Evolutionary conservation across 208 protist species (phyloP).

Genomic region (Phytomonas sp.): DNA sequence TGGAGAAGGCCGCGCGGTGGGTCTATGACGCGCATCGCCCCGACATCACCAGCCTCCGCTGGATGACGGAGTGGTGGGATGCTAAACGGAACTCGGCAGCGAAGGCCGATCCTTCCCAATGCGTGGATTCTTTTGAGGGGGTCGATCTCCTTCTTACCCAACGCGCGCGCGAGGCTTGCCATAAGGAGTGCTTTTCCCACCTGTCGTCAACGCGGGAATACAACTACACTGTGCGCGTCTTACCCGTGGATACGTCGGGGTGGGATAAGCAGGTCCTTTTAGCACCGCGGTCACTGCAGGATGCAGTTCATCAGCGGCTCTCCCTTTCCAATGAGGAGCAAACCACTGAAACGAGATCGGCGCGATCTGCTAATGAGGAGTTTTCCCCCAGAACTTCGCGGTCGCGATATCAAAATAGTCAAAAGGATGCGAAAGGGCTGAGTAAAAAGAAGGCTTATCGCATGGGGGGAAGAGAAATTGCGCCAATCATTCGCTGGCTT

Average conservation of each 20-base stretch:
- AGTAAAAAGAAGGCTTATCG: too few species aligned
- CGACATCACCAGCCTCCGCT: slow-evolving; percentile 30
- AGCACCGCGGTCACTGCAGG: slow-evolving; percentile 16
- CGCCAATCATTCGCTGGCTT: too few species aligned
- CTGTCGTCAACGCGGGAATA: slow-evolving; percentile 51
- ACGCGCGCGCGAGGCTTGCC: slow-evolving; percentile 21
- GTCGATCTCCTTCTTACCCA: slow-evolving; percentile 27
- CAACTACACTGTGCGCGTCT: slow-evolving; percentile 37
- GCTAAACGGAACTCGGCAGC: background rate
- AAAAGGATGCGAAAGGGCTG: too few species aligned
- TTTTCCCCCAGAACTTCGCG: too few species aligned
- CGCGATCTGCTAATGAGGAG: background rate
- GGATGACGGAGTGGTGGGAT: slow-evolving; percentile 9
- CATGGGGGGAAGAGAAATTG: too few species aligned
- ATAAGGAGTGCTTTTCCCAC: slow-evolving; percentile 15
- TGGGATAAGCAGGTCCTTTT: slow-evolving; percentile 55
- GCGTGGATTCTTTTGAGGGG: slow-evolving; percentile 24
- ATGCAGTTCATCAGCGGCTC: slow-evolving; percentile 30
- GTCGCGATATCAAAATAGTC: too few species aligned
- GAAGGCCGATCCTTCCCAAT: slow-evolving; percentile 18
- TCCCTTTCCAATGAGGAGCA: slow-evolving; percentile 17
- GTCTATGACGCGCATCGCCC: slow-evolving; percentile 50
- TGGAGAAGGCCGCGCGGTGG: slow-evolving; percentile 32
- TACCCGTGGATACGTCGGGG: slow-evolving; percentile 55
- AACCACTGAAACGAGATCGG: background rate